Evolutionary conservation across 192 early-diverging fungal genomes (phyloP).

Genomic region (Spizellomyces sp.): DNA sequence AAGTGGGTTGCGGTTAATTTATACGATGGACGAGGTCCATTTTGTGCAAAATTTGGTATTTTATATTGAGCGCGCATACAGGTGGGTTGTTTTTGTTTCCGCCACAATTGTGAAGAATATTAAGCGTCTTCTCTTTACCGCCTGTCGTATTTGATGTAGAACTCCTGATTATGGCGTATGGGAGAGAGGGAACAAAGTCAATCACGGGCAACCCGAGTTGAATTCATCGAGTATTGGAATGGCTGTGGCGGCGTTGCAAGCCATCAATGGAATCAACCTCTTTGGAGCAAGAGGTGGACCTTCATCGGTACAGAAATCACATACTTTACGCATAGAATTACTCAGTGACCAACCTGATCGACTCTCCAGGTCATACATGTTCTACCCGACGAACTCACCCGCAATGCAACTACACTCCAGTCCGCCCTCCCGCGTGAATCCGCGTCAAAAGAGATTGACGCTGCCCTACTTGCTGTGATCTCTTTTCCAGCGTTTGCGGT

Average conservation of each 20-base stretch:
- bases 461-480: constrained; percentile 79
- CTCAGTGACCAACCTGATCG: constrained; percentile 20
- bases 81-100: constrained; percentile 10
- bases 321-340: background rate
- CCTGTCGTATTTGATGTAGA: constrained; percentile 51
- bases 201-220: constrained; percentile 83
- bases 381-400: constrained; percentile 81
- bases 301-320: constrained; percentile 53
- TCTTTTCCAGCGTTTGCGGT: constrained; percentile 90
- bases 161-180: constrained; percentile 89
- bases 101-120: background rate
- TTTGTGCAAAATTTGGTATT: constrained; percentile 85
- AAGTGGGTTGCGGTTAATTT: constrained; percentile 72
- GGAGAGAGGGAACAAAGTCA: constrained; percentile 88
- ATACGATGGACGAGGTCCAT: constrained; percentile 83
- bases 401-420: constrained; percentile 78
- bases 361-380: constrained; percentile 66
- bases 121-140: constrained; percentile 29
- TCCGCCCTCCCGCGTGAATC: constrained; percentile 82
- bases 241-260: constrained; percentile 80
- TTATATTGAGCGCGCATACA: constrained; percentile 73
- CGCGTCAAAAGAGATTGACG: constrained; percentile 84
- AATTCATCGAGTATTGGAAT: constrained; percentile 90
- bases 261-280: constrained; percentile 84
- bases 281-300: constrained; percentile 81